phyloP scores from a whole-genome alignment of 257 asterid genomes.

The Ballota nigra region DNA sequence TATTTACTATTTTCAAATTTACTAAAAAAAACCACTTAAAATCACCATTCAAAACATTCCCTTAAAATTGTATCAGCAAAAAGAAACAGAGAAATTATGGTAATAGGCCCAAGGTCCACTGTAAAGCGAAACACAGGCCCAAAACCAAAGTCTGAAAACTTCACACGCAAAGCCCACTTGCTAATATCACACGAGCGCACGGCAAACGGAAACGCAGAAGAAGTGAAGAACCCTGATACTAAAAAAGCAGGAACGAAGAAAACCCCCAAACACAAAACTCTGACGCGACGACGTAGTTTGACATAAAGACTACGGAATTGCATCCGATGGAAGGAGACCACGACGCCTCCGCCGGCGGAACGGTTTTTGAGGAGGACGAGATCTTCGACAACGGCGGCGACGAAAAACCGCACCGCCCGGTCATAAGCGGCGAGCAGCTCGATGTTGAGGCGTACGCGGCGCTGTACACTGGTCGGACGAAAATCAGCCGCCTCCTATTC shows the following conservation, averaged over 20 bases:
- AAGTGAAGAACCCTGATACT: not conserved
- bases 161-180: not conserved
- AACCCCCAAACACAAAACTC: not conserved
- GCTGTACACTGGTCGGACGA: slow-evolving; percentile 79
- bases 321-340: slow-evolving; percentile 62
- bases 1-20: no score
- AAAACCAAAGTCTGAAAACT: not conserved
- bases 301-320: not conserved
- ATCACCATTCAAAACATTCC: no score
- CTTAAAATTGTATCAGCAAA: no score
- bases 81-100: not conserved
- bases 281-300: slow-evolving; percentile 20
- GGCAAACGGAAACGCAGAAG: not conserved
- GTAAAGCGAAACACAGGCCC: not conserved
- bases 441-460: slow-evolving; percentile 89
- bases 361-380: slow-evolving; percentile 56
- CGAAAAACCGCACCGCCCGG: slow-evolving; percentile 56
- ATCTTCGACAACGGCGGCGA: slow-evolving; percentile 53
- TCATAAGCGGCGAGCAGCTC: slow-evolving; percentile 73
- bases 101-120: not conserved
- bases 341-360: slow-evolving; percentile 34
- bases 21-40: no score
- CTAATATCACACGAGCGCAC: not conserved
- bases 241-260: not conserved
- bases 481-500: slow-evolving; percentile 63